Base-by-base conservation (phyloP, 352 stramenopile genomes). In the Phytophthora pseudosyringae region DNA sequence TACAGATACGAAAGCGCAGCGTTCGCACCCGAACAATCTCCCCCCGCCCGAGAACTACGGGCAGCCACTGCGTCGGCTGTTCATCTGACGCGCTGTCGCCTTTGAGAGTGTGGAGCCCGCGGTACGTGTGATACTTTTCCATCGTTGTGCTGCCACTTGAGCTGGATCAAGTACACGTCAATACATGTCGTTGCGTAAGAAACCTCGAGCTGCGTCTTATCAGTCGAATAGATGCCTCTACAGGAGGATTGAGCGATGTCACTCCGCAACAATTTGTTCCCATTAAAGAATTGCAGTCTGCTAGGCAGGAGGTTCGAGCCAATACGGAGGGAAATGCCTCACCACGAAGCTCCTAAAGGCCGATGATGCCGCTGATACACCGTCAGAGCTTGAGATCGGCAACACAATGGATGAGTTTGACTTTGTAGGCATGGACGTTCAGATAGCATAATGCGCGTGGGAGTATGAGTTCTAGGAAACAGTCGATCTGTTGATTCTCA, bases 331-430 rank as follows among this genome's bases (percentile, higher is more conserved):
- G 80, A 39, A 79, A 61, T 43, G 36, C 78, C 61, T 85, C 31
- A 80, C 77, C 0, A 53, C 65, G 13, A 83, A 70, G 26, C 47
- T 88, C 40, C 61, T 88, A 9, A 57, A 76, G 25, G 58, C 50
- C 3, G 71, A 82, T 16, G 48, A 69, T 39, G 12, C 26, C 5
- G 18, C 49, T 25, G 43, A 41, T 2, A 65, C 43, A 41, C 39
- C 52, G 11, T 53, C 44, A 35, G 16, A 54, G 12, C 32, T 59
- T 10, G 44, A 59, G 8, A 38, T 62, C 26, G 48, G 31, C n/a
- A 35, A 47, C 33, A 55, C 18, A 29, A 72, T 82, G 54, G 56
- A 85, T 8, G 67, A 45, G 15, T 84, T 84, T 35, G 67, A 80
- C 32, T 70, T 69, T 15, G 66, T 80, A 31, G 46, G 11, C 35